Conservation (phyloP, 805 yeast genomes). For the Kuraishia borneana region DNA sequence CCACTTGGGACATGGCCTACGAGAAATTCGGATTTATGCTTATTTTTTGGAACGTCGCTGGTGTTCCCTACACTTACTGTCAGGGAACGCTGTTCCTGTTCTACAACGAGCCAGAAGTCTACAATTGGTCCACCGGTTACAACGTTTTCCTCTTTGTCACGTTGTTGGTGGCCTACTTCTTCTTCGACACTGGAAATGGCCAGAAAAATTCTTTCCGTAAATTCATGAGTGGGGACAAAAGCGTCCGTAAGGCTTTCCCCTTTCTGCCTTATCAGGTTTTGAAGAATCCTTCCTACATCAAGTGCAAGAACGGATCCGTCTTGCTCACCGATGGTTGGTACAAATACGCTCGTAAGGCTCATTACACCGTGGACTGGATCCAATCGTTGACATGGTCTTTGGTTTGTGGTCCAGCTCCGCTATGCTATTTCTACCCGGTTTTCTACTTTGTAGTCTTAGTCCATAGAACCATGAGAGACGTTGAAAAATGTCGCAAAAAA, state of each 20-base stretch:
- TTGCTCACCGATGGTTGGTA: constrained; percentile 93
- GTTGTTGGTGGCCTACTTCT: constrained; percentile 66
- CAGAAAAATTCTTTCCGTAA: constrained; percentile 92
- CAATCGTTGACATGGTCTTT: constrained; percentile 90
- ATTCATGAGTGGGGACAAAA: constrained; percentile 66
- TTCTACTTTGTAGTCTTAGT: constrained; percentile 81
- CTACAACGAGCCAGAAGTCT: constrained; percentile 77
- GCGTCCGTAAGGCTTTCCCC: constrained; percentile 83
- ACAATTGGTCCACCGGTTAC: constrained; percentile 58
- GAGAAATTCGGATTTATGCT: constrained; percentile 99
- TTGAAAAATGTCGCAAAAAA: constrained; percentile 71
- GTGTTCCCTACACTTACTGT: constrained; percentile 97
- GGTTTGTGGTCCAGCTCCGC: constrained; percentile 74
- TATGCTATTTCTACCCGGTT: constrained; percentile 94
- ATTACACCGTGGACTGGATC: constrained; percentile 88
- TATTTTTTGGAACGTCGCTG: constrained; percentile 97
- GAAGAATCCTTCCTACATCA: constrained; percentile 74
- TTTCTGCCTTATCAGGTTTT: constrained; percentile 77
- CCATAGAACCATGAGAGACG: constrained; percentile 87
- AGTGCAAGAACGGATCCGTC: constrained; percentile 74
- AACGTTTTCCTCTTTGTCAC: constrained; percentile 42
- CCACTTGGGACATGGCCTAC: constrained; percentile 99
- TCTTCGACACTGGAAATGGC: constrained; percentile 91
- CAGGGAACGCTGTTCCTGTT: constrained; percentile 80
- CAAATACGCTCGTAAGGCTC: constrained; percentile 84